These are phyloP conservation scores for Eutypa lata DNA, from an alignment of 2,329 filamentous ascomycete species.

Conservation along the genomic window DNA sequence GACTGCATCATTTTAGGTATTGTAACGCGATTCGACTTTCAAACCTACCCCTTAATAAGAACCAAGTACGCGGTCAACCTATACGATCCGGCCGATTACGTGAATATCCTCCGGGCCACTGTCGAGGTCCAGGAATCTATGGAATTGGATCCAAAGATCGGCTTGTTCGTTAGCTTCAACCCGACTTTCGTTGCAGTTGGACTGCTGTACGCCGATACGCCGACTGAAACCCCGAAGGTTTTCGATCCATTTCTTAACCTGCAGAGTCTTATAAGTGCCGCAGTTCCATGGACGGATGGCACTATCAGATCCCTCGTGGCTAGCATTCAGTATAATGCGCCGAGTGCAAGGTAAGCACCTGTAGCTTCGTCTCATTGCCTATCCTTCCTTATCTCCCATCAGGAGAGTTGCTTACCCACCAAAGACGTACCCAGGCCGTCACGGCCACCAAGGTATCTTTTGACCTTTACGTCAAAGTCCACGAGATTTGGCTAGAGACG, in stretches of 20 bases:
- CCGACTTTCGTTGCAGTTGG: conserved; percentile 4
- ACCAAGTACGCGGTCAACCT: conserved; percentile 11
- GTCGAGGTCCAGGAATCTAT: conserved; percentile 11
- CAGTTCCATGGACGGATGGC: not conserved
- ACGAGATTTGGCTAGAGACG: conserved; percentile 5
- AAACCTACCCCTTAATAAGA: conserved; percentile 11
- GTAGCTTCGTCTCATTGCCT: no score
- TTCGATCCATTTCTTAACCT: conserved; percentile 15
- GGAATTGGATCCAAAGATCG: conserved; percentile 14
- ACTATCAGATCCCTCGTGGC: not conserved
- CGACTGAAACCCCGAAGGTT: not conserved
- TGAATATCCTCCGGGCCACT: conserved; percentile 9
- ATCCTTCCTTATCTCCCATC: no score
- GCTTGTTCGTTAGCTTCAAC: conserved; percentile 11
- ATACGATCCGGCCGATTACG: conserved; percentile 11
- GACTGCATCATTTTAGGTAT: conserved; percentile 7
- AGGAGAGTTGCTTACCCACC: no score
- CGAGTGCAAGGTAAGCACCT: not conserved
- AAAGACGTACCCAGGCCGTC: not conserved
- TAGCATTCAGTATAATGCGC: not conserved
- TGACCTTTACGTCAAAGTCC: conserved; percentile 10
- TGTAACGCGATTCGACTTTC: conserved; percentile 15
- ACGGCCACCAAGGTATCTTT: conserved; percentile 7
- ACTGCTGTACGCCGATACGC: conserved; percentile 13
- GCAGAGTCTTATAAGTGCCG: conserved; percentile 4